Conservation (phyloP, 805 yeast genomes). For the Cyberlindnera sargentensis region DNA sequence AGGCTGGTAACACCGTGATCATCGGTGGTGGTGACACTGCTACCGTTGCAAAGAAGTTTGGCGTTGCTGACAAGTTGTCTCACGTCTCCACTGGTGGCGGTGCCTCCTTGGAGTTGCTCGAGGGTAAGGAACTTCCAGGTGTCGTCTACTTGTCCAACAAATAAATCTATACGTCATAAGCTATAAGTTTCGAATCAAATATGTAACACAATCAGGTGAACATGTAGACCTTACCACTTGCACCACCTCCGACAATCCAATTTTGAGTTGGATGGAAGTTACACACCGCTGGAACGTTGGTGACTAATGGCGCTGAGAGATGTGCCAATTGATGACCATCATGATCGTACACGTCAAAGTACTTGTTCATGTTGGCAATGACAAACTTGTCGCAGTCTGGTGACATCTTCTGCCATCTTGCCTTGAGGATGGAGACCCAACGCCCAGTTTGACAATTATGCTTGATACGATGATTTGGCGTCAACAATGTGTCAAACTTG, state of each 20-base stretch:
- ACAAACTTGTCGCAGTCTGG: constrained; percentile 74
- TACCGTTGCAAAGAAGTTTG: constrained; percentile 97
- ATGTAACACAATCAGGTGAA: constrained; percentile 22
- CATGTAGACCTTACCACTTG: constrained; percentile 82
- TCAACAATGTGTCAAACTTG: constrained; percentile 29
- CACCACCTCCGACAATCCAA: constrained; percentile 92
- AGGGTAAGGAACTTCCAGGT: constrained; percentile 98
- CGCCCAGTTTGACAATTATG: constrained; percentile 97
- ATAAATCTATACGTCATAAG: constrained; percentile 17
- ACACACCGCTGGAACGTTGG: constrained; percentile 91
- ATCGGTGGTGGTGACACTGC: constrained; percentile 99
- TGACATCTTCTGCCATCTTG: constrained; percentile 78
- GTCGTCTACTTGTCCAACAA: constrained; percentile 86
- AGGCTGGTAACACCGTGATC: constrained; percentile 87
- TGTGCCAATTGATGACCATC: constrained; percentile 77
- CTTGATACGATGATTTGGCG: constrained; percentile 56
- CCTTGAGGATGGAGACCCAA: constrained; percentile 90
- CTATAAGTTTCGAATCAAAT: neutral
- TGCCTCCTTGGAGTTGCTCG: constrained; percentile 96
- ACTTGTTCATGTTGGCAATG: constrained; percentile 90
- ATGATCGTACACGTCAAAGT: constrained; percentile 73
- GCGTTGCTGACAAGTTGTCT: constrained; percentile 91
- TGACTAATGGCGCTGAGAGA: constrained; percentile 51
- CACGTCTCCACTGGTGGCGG: constrained; percentile 99
- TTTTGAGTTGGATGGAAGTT: constrained; percentile 78